Evolutionary conservation across 2,329 filamentous ascomycete species (phyloP).

Genomic region (Lasiodiplodia hormozganensis): DNA sequence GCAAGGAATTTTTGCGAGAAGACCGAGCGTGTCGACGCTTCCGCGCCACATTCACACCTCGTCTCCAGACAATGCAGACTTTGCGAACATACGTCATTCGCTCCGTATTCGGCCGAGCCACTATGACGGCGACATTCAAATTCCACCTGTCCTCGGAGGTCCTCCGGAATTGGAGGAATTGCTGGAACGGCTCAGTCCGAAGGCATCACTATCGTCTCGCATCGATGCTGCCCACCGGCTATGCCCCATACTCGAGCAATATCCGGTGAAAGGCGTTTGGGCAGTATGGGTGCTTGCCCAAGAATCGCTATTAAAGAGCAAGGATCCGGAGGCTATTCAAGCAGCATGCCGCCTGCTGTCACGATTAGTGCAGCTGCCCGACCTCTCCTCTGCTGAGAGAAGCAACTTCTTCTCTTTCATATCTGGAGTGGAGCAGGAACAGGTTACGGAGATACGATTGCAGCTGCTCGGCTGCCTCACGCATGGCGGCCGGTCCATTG

Average conservation of each 20-base stretch:
- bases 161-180: constrained; percentile 45
- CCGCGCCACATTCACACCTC: constrained; percentile 20
- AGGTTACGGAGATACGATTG: constrained; percentile 43
- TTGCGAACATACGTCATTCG: constrained; percentile 19
- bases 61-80: constrained; percentile 16
- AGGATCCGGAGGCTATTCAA: constrained; percentile 42
- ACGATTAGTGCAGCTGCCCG: constrained; percentile 42
- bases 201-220: constrained; percentile 39
- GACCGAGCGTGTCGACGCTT: constrained; percentile 18
- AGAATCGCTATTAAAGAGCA: constrained; percentile 45
- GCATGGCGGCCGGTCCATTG: constrained; percentile 46
- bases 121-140: constrained; percentile 20
- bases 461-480: constrained; percentile 46
- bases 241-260: constrained; percentile 43
- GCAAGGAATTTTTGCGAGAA: constrained; percentile 26
- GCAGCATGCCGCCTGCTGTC: constrained; percentile 45
- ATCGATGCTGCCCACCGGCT: constrained; percentile 43
- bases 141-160: constrained; percentile 38
- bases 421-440: constrained; percentile 38
- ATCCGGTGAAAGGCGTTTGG: constrained; percentile 46
- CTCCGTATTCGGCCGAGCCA: constrained; percentile 18
- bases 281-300: constrained; percentile 46
- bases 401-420: constrained; percentile 48
- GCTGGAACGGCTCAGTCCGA: constrained; percentile 39
- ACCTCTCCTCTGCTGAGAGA: constrained; percentile 45